Evolutionary conservation across 2,329 filamentous ascomycete genomes (phyloP), one percentile per base, ranked within the genome.

Genomic region (Chrysoporthe austroafricana): DNA sequence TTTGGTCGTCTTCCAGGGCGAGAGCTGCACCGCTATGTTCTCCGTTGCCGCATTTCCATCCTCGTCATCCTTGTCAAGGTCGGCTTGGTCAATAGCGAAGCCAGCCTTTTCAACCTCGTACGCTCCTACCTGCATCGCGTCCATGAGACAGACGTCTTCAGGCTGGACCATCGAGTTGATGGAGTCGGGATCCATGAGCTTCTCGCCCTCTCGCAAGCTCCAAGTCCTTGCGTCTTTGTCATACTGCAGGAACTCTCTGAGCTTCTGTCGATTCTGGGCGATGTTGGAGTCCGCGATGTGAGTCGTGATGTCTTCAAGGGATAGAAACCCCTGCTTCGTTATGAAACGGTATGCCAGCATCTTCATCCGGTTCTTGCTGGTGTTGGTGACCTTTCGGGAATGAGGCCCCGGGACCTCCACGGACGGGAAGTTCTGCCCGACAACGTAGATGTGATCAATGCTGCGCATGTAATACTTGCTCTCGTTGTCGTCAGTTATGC

Each of bases 1-100:
- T 80, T 97, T 97, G 63, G 93, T 97, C 0, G 94, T 95, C 73
- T 95, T 93, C 96, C 96, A 99, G 0, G 96, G 96, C 0, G 95
- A 94, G 80, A 99, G 89, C 75, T 94, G 93, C 77, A 95, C 89
- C 63, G 96, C 93, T 13, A 96, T 86, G 63, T 90, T 92, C 73
- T 94, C 90, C 67, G 89, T 84, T 39, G 82, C 80, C 68, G 84
- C 84, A 67, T 89, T 92, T 43, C 90, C 90, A 21, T 88, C 86
- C 18, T 88, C 86, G 39, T 90, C 83, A 36, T 87, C 85, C 50
- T 87, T 85, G 11, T 86, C 86, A 50, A 91, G 87, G 4, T 91
- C 89, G 36, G 91, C 90, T 50, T 86, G 81, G 76, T 88, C 87
- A 74, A 81, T 88, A 59, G 84, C 83, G 77, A 95, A 97, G 11